Evolutionary conservation across 23 red algal genomes (phyloP), one percentile per base, ranked within the genome.

Genomic region (Gracilaria gracilis): DNA sequence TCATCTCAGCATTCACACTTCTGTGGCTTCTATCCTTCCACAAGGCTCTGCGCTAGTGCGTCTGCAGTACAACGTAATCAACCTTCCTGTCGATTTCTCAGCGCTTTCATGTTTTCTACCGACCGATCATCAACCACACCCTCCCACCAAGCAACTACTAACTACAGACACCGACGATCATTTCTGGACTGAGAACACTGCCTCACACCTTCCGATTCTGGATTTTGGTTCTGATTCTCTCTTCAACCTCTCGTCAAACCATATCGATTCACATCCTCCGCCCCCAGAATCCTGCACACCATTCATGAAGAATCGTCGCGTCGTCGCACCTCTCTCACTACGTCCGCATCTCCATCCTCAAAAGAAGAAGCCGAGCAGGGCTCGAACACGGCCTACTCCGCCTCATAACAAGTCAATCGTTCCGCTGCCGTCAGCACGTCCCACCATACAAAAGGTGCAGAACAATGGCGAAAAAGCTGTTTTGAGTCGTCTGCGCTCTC

Each of bases 171-270:
- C 8, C 31, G 72, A 77, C 25, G 72, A 77, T 25, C 39, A 77
- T 1, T 77, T 77, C 20, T 77, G 72, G 72, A 77, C 72, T 0
- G 32, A 69, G 14, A 69, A 69, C 31, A 77, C 72, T 50, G 72
- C 72, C 17, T 46, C 72, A 50, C 40, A 25, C 38, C 72, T 51
- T 77, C 72, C 72, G 11, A 20, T 51, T 25, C 42, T 77, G 9
- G 72, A 77, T 34, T 17, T 77, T 46, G 72, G 34, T 11, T 77
- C 72, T 20, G 72, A 77, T 28, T 77, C 72, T 27, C 39, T 77
- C 24, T 77, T 77, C 39, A 69, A 69, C 33, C 1, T 37, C 15
- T 69, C 64, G 28, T 69, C 64, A 69, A 69, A 7, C 27, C 64
- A 14, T 37, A 32, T 24, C 64, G 64, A 69, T 1, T 28, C 31